phyloP scores from a whole-genome alignment of 306 rosid species.

The Heteromeles arbutifolia region DNA sequence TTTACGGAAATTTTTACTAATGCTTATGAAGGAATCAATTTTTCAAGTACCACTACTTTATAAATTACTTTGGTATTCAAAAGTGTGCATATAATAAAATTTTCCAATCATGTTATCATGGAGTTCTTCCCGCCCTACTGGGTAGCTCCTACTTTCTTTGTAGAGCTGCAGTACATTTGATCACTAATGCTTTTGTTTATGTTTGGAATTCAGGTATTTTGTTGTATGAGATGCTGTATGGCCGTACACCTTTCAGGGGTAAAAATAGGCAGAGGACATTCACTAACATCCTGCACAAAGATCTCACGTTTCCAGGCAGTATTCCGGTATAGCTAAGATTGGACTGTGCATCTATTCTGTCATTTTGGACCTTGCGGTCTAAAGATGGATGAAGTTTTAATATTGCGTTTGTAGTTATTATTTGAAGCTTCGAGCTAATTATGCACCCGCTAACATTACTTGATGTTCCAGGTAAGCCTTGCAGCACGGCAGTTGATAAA shows the following conservation, averaged over 20 bases:
- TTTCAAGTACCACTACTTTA: not conserved
- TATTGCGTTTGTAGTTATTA: not conserved
- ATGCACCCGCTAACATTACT: slow-evolving; percentile 15
- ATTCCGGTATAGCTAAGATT: slow-evolving; percentile 45
- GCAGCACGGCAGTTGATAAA: slow-evolving; percentile 83
- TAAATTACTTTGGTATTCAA: not conserved
- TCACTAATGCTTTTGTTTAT: not conserved
- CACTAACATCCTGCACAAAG: slow-evolving; percentile 80
- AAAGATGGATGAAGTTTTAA: not conserved
- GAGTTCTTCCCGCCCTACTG: not conserved
- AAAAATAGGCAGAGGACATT: slow-evolving; percentile 87
- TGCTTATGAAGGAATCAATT: not conserved
- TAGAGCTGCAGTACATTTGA: not conserved
- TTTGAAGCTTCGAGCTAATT: slow-evolving; percentile 9
- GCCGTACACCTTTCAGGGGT: slow-evolving; percentile 93
- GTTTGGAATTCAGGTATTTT: slow-evolving; percentile 58
- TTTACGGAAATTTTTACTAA: not conserved
- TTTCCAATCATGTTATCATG: not conserved
- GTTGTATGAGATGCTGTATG: slow-evolving; percentile 92
- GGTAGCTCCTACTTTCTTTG: not conserved
- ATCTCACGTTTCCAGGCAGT: slow-evolving; percentile 91
- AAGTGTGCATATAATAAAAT: not conserved
- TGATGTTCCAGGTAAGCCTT: slow-evolving; percentile 67
- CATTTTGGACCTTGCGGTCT: not conserved
- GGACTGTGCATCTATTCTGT: not conserved